Evolutionary conservation across 495 filamentous ascomycete genomes (phyloP), one percentile per base, ranked within the genome.

Genomic region (Chaetomium tenue): DNA sequence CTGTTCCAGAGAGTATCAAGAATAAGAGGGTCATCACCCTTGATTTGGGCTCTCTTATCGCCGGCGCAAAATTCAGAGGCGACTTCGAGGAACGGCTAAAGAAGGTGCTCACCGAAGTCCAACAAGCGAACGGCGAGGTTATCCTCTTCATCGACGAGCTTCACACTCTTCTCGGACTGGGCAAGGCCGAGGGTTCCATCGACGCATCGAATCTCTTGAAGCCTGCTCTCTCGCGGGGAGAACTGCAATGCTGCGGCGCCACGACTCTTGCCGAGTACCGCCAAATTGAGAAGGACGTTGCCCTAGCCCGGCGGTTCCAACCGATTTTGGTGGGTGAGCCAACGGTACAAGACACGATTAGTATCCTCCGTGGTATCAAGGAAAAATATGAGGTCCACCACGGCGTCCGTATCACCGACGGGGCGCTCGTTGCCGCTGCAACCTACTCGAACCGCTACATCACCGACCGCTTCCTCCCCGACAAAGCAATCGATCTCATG

Each of bases 331-430:
- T 98, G 26, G 87, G 86, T 63, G 94, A 98, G 67, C 94, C 94
- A 1, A 88, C 84, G 2, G 93, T 98, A 15, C 86, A 89, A 66
- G 92, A 97, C 70, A 96, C 94, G 0, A 91, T 98, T 62, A 97
- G 92, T 60, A 98, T 98, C 63, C 83, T 98, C 0, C 88, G 94
- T 70, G 94, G 93, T 60, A 96, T 98, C 77, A 97, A 97, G 71
- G 91, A 97, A 66, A 88, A 90, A 59, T 98, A 98, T 70, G 94
- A 98, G 74, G 91, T 97, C 16, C 94, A 98, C 69, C 94, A 98
- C 73, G 89, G 89, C 70, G 93, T 98, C 7, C 82, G 93, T 62
- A 98, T 98, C 64, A 95, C 92, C 0, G 94, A 98, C 72, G 89
- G 87, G 23, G 93, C 94, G 15, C 81, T 97, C 20, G 93, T 98